Evolutionary conservation across 441 rosid species (phyloP).

Genomic region (Populus hybrid): DNA sequence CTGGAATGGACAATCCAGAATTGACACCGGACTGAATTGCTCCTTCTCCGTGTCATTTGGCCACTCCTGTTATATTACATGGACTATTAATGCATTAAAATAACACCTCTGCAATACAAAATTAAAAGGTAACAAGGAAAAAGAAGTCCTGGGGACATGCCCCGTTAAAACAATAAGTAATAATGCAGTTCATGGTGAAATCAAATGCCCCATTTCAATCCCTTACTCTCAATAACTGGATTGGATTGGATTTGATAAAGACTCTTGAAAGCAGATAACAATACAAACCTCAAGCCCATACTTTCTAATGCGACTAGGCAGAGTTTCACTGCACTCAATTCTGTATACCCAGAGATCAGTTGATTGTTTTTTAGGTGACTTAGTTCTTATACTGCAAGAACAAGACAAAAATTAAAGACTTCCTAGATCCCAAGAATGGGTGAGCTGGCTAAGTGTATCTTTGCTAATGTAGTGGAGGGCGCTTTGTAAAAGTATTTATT

Average conservation of each 20-base stretch:
- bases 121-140: not conserved
- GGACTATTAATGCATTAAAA: not conserved
- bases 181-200: not conserved
- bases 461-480: not conserved
- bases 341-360: not conserved
- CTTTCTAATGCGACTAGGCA: no score
- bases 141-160: not conserved
- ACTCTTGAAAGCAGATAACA: slow-evolving; percentile 1
- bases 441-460: slow-evolving; percentile 24
- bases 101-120: not conserved
- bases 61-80: slow-evolving; percentile 37
- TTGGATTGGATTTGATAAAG: not conserved
- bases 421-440: not conserved
- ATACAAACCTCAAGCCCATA: not conserved
- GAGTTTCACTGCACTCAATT: not conserved
- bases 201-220: not conserved
- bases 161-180: not conserved
- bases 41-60: slow-evolving; percentile 45
- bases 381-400: not conserved
- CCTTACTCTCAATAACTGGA: not conserved
- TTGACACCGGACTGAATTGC: slow-evolving; percentile 74
- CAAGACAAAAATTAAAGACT: not conserved
- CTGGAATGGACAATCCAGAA: slow-evolving; percentile 61
- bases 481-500: not conserved
- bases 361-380: not conserved